phyloP scores from a whole-genome alignment of 306 rosid genomes.

The Castanea mollissima region DNA sequence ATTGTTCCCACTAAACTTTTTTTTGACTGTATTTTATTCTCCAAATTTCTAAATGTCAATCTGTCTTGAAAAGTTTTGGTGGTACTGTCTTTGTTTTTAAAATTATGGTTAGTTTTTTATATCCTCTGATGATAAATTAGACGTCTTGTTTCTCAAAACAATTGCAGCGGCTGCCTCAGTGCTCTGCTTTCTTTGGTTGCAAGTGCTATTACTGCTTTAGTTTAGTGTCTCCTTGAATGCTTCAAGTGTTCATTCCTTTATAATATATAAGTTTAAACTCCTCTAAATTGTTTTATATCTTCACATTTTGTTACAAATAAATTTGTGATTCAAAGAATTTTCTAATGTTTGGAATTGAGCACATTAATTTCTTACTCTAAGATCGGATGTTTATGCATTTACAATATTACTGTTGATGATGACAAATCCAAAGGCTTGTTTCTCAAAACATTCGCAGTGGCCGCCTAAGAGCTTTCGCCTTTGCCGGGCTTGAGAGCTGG shows the following conservation, averaged over 20 bases:
- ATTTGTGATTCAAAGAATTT: no score
- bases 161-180: no score
- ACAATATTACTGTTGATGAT: conserved; percentile 1
- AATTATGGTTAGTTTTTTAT: background rate
- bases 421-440: conserved; percentile 32
- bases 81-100: background rate
- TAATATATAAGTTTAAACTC: background rate
- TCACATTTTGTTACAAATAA: background rate
- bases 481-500: conserved; percentile 37
- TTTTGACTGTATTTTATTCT: background rate
- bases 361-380: no score
- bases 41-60: background rate
- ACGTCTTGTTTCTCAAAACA: no score
- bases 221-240: no score
- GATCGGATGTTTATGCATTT: background rate
- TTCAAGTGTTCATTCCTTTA: no score
- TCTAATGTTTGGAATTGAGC: no score
- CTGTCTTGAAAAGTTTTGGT: background rate
- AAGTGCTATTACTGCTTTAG: no score
- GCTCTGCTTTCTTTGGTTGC: no score
- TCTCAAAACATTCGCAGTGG: conserved; percentile 40
- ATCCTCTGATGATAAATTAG: no score
- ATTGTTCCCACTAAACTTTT: no score
- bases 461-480: conserved; percentile 41
- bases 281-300: background rate